Conservation (phyloP, 148 eudicot genomes). For the Silene uniflora region DNA sequence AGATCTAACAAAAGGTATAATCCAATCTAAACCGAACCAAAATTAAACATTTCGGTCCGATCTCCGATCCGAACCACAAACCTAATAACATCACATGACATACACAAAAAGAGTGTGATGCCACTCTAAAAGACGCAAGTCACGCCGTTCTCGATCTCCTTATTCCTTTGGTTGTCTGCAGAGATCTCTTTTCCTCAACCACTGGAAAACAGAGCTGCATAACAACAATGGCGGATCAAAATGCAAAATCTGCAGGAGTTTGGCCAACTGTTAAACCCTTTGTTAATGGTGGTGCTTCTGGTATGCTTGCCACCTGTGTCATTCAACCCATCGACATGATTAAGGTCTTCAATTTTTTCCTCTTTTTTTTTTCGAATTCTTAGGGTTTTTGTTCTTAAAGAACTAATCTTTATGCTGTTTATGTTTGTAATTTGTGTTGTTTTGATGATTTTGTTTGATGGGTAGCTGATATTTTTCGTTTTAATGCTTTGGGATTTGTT, state of each 20-base stretch:
- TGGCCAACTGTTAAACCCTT: slow-evolving; percentile 47
- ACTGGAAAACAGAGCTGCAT: background rate
- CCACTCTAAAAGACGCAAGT: background rate
- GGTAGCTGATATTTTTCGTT: background rate
- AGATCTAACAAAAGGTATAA: too few relatives aligned
- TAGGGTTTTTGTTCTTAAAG: background rate
- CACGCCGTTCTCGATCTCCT: slow-evolving; percentile 1
- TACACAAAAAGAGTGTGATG: background rate
- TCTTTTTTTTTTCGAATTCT: background rate
- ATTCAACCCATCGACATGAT: slow-evolving; percentile 48
- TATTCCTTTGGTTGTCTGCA: background rate
- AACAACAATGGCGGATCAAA: slow-evolving; percentile 34
- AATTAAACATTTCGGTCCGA: too few relatives aligned
- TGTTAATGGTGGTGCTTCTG: slow-evolving; percentile 46
- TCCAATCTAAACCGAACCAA: too few relatives aligned
- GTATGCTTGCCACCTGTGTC: slow-evolving; percentile 48
- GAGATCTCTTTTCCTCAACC: background rate
- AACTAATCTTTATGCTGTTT: background rate
- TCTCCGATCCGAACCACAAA: background rate
- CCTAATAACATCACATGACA: background rate
- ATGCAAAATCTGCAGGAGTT: slow-evolving; percentile 21
- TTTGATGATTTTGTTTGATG: background rate
- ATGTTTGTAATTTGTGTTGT: background rate
- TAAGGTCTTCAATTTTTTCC: slow-evolving; percentile 17
- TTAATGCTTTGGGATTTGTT: background rate